These are phyloP conservation scores for Penicillium paxilli DNA, from an alignment of 495 filamentous ascomycete genomes.

Conservation along the genomic window DNA sequence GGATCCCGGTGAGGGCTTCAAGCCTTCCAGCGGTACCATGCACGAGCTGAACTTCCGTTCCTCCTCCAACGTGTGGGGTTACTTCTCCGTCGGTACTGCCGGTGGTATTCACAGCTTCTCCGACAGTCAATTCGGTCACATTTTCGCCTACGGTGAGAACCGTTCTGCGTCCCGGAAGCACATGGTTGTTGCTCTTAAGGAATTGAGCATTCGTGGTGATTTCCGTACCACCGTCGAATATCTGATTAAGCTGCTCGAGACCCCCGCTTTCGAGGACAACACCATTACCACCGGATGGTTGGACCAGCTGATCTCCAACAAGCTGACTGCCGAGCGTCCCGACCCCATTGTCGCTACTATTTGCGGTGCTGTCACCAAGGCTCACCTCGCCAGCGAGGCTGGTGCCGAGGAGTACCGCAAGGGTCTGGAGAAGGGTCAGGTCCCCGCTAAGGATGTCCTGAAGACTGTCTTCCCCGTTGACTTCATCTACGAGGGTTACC, in stretches of 20 bases:
- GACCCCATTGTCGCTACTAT: constrained; percentile 89
- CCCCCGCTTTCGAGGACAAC: constrained; percentile 97
- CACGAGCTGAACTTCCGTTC: constrained; percentile 98
- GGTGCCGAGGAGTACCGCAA: constrained; percentile 84
- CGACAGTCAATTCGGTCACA: constrained; percentile 98
- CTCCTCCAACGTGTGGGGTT: constrained; percentile 99
- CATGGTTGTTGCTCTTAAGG: constrained; percentile 98
- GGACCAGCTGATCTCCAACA: constrained; percentile 97
- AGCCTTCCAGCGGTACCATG: constrained; percentile 98
- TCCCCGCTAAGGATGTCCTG: constrained; percentile 90
- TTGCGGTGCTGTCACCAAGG: constrained; percentile 92
- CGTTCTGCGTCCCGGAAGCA: constrained; percentile 94
- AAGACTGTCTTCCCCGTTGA: constrained; percentile 98
- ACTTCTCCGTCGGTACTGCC: constrained; percentile 96
- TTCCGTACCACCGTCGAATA: constrained; percentile 99
- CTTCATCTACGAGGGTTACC: constrained; percentile 95
- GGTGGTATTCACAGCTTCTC: constrained; percentile 99
- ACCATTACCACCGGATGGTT: constrained; percentile 99
- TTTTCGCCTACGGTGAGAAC: constrained; percentile 98
- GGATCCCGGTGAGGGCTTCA: constrained; percentile 98
- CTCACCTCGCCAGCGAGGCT: constrained; percentile 85
- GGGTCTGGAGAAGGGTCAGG: constrained; percentile 95
- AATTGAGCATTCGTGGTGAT: constrained; percentile 98
- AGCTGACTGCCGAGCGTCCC: constrained; percentile 93
- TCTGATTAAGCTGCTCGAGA: constrained; percentile 97